Base-by-base conservation (phyloP, 2,329 filamentous ascomycete genomes). In the Talaromyces sp. region DNA sequence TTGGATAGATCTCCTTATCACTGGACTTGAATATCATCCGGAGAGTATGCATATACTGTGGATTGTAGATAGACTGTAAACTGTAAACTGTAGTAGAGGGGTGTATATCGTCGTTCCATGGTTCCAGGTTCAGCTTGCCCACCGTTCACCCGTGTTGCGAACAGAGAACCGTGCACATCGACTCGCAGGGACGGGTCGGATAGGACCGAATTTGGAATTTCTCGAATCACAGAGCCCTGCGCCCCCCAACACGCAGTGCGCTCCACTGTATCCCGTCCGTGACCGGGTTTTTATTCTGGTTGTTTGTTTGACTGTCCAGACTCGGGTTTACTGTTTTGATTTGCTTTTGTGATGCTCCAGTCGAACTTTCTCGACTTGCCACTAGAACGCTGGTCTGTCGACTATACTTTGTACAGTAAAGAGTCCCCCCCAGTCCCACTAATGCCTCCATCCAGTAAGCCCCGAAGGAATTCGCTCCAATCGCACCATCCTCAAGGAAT, bases 71-170 rank as follows among this genome's bases (percentile, higher is more conserved):
- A n/a, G n/a, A n/a, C n/a, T n/a, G n/a, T n/a, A n/a, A n/a, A n/a
- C n/a, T n/a, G n/a, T n/a, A n/a, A n/a, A n/a, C n/a, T n/a, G n/a
- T n/a, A n/a, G n/a, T n/a, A n/a, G n/a, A n/a, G n/a, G n/a, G n/a
- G n/a, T n/a, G n/a, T 43, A 44, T 33, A 37, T n/a, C 22, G 11
- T 9, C 4, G 13, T 13, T 44, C 45, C 16, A 30, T 19, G 5
- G 19, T 35, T 27, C 35, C 11, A 33, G n/a, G 10, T 17, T 11
- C 24, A 7, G 8, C 16, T 13, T 35, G 22, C 55, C 59, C 59
- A 60, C 57, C 57, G 59, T 60, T 61, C 56, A 54, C 43, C 54
- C 56, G 49, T 49, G 40, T 35, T 35, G 33, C 22, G 54, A 56
- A 52, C 43, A 48, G 40, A 46, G 54, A 47, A 52, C 56, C 56